Evolutionary conservation across 768 basidiomycete genomes (phyloP).

Genomic region (Suillus luteus): DNA sequence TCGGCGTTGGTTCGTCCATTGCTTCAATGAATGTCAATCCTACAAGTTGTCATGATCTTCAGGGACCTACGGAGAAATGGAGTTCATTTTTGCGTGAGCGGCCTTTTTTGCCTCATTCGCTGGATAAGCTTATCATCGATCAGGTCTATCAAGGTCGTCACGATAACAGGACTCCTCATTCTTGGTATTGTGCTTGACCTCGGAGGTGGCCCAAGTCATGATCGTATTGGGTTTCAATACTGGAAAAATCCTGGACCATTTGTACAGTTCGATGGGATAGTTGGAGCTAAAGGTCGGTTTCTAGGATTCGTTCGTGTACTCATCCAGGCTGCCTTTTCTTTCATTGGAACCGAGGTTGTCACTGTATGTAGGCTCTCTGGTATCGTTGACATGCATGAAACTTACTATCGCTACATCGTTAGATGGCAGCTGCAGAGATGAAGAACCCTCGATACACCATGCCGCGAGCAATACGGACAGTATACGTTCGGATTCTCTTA

Average conservation of each 20-base stretch:
- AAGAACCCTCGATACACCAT: neutral
- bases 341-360: neutral
- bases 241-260: neutral
- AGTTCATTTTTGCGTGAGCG: neutral
- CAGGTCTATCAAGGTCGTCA: neutral
- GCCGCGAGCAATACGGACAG: neutral
- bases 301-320: neutral
- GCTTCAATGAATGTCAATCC: neutral
- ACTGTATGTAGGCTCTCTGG: neutral
- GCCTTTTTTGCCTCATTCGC: neutral
- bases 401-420: neutral
- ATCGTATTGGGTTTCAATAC: neutral
- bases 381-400: neutral
- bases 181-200: neutral
- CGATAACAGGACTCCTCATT: neutral
- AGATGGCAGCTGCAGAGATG: neutral
- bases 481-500: neutral
- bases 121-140: neutral
- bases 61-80: conserved; percentile 1
- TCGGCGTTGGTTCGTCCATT: neutral
- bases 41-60: neutral
- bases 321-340: neutral
- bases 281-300: neutral
- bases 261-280: neutral
- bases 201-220: neutral